Evolutionary conservation across 2,329 filamentous ascomycete species (phyloP), one percentile per base, ranked within the genome.

Genomic region (Pseudogymnoascus sp.): DNA sequence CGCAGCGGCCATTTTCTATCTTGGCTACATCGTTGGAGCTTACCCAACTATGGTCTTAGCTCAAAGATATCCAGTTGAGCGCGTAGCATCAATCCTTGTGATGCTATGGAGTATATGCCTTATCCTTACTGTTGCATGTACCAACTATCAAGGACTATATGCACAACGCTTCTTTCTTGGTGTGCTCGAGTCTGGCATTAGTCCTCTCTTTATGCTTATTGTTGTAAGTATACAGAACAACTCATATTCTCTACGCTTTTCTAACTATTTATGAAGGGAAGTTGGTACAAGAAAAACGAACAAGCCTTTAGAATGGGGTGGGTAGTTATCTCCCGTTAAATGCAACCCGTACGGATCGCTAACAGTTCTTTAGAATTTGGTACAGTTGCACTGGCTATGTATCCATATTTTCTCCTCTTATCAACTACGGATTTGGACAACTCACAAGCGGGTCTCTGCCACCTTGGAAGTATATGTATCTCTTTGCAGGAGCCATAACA

Each of bases 261-360:
- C 35, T 45, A 16, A 28, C 69, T 19, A 33, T 33, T 30, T 33
- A n/a, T 33, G 4, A 28, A 55, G 45, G 45, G 70, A 5, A 69
- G 66, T 14, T 79, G 73, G 70, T 79, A 78, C 58, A 77, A 72
- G 67, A 74, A 58, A 75, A 79, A 61, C 73, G 78, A 65, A 72
- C 76, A 9, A 67, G 74, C 67, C 69, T 74, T 2, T 74, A 75
- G 68, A 71, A 73, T 38, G 70, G 78, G 75, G 0, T 88, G 87
- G 67, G 84, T 79, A 8, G 86, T 88, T 68, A 84, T 83, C 0
- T 84, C 86, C 70, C 81, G 87, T 52, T 71, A 69, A 0, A 75
- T 8, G 16, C 16, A 52, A n/a, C 9, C 11, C 33, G 52, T 22
- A 35, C 19, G 19, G 7, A 19, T 52, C 9, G 7, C 25, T 55